These are phyloP conservation scores for Penicillium manginii DNA, from an alignment of 495 filamentous ascomycete species.

Conservation along the genomic window DNA sequence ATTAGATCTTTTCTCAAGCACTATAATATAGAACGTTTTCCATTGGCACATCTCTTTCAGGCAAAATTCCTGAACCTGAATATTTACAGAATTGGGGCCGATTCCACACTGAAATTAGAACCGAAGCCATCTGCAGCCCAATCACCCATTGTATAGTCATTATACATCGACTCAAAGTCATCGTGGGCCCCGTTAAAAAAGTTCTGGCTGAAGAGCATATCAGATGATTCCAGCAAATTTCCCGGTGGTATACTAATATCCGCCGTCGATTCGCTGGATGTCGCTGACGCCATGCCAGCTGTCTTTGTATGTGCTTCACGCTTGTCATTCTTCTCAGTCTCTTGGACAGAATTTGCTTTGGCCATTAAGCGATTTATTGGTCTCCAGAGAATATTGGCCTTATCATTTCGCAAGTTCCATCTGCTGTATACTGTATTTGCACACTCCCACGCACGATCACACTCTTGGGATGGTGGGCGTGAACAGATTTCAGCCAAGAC, in stretches of 20 bases:
- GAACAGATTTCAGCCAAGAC: constrained; percentile 45
- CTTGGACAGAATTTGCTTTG: constrained; percentile 13
- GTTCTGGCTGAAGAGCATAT: neutral
- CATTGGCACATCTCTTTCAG: neutral
- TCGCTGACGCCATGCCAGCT: neutral
- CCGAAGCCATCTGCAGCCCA: neutral
- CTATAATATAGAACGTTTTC: neutral
- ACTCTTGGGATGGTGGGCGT: constrained; percentile 9
- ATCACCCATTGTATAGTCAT: neutral
- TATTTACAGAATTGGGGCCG: too few species aligned
- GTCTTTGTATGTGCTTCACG: neutral
- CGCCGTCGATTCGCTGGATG: neutral
- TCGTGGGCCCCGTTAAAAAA: neutral
- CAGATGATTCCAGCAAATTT: neutral
- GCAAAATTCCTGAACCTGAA: too few species aligned
- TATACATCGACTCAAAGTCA: neutral
- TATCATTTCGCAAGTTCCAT: constrained; percentile 15
- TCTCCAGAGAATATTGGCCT: constrained; percentile 8
- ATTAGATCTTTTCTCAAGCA: neutral
- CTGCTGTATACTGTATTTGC: constrained; percentile 4
- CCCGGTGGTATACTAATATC: neutral
- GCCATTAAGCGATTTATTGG: constrained; percentile 14
- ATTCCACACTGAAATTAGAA: neutral
- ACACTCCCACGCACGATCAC: constrained; percentile 19
- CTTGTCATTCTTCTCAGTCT: constrained; percentile 4